Evolutionary conservation across 768 basidiomycete species (phyloP), one percentile per base, ranked within the genome.

Genomic region (Lentinula edodes): DNA sequence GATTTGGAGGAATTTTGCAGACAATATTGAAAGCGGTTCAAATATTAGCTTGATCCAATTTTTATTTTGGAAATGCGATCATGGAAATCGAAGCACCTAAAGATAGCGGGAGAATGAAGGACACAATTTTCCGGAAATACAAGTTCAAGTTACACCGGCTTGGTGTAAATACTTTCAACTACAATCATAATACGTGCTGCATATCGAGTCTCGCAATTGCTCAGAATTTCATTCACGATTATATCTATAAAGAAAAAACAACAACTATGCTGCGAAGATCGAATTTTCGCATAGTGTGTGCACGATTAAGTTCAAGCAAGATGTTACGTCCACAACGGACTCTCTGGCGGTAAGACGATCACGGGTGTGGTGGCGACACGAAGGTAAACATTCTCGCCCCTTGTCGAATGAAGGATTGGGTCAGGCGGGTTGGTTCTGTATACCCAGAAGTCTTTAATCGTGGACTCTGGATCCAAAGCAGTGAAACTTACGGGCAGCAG

Each of bases 401-500:
- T 68, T 84, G 83, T 28, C 81, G 78, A 61, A 81, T 70, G 64
- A 83, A 83, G 58, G 78, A 75, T 67, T 80, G 79, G 5, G 82
- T 83, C 60, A 84, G 68, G 39, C 79, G 75, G 45, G 83, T 83
- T 50, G 68, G 73, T 38, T 80, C 82, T 83, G 60, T 50, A 46
- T 48, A 16, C 9, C 8, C 34, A 45, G 52, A 62, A 61, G 63
- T 65, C n/a, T 1, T 58, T 52, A 52, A 60, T 61, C 54, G 63
- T 42, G 18, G 12, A 52, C n/a, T 35, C 9, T 16, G 36, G 56
- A 46, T 20, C n/a, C 61, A 58, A 68, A 66, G 63, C 55, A 57
- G 46, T n/a, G 0, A 18, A 8, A 74, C 91, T 74, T 73, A 95
- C 94, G 83, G 63, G 87, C 88, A 55, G 91, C 92, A 63, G 83